Conservation (phyloP, 2,329 filamentous ascomycete genomes). For the Cercospora zeae-maydis region DNA sequence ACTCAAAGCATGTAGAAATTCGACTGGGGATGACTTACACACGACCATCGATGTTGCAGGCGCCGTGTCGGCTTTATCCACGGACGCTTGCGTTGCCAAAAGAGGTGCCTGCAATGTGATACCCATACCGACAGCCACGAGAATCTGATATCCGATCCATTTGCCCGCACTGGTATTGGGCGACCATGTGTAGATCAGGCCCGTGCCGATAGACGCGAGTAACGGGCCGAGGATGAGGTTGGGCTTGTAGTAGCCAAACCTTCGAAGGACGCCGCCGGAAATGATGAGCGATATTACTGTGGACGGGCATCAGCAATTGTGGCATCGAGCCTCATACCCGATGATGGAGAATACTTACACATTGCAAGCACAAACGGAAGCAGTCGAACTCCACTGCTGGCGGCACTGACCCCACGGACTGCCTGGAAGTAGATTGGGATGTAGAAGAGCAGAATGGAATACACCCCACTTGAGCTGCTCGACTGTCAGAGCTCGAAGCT, state of each 20-base stretch:
- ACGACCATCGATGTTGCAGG: background rate
- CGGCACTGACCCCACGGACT: background rate
- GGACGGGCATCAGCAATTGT: background rate
- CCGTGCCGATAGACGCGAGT: background rate
- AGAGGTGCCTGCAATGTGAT: background rate
- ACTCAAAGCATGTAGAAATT: background rate
- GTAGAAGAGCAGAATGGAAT: conserved; percentile 1
- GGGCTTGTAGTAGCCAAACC: background rate
- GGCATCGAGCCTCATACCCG: background rate
- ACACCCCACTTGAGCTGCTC: background rate
- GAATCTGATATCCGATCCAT: background rate
- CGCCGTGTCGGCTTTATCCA: background rate
- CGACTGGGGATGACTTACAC: background rate
- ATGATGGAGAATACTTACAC: background rate
- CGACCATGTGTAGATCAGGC: background rate
- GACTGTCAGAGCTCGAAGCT: background rate
- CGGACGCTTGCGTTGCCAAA: background rate
- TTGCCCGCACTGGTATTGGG: background rate
- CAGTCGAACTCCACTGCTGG: background rate
- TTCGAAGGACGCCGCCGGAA: background rate
- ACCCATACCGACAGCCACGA: background rate
- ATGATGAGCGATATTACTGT: background rate
- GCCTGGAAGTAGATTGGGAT: conserved; percentile 5
- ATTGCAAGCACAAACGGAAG: background rate
- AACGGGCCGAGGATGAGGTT: background rate